Base-by-base conservation (phyloP, 768 basidiomycete genomes). In the Boletus edulis region DNA sequence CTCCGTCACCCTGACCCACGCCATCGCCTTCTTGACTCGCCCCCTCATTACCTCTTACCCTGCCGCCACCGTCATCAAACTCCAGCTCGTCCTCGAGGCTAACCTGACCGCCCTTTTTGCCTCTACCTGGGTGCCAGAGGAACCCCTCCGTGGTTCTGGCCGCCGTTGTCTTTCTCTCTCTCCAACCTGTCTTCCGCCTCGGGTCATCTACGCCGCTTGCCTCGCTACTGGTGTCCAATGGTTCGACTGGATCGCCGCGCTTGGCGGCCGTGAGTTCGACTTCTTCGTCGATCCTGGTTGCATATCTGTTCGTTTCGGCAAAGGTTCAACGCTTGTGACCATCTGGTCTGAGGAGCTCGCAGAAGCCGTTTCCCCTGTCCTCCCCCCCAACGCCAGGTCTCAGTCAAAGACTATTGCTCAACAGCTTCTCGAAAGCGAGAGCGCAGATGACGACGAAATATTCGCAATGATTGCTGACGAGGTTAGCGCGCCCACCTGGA, bases 211-310 rank as follows among this genome's bases (percentile, higher is more conserved):
- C 73, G 72, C 81, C 51, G 85, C 89, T 14, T 91, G 89, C 71
- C 74, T 84, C 51, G 76, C 83, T 22, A 76, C 86, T 38, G 82
- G 82, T 54, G 78, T 91, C 32, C 85, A 88, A 63, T 92, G 90
- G 90, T 84, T 84, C 54, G 83, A 88, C 67, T 92, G 90, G 90
- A 87, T 90, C 51, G 62, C 77, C 44, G 75, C 80, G 54, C 81
- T 91, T 44, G 88, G 89, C 12, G 78, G 81, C 60, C 72, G 75
- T 54, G 86, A 87, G 72, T 85, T 91, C 66, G 89, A 91, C 70
- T 79, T 92, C 56, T 86, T 88, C 71, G 80, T 90, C 62, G 87
- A 91, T 68, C 90, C 90, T 58, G 89, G 88, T 57, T 84, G 81
- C 67, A 81, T 92, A 59, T 85, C 85, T 55, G 73, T 89, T 59